Percentiles rank a stretch among this genome's conserved stretches.
Evolutionary conservation across 192 early-diverging fungal species (phyloP).

Genomic region (Rhizophagus clarus): DNA sequence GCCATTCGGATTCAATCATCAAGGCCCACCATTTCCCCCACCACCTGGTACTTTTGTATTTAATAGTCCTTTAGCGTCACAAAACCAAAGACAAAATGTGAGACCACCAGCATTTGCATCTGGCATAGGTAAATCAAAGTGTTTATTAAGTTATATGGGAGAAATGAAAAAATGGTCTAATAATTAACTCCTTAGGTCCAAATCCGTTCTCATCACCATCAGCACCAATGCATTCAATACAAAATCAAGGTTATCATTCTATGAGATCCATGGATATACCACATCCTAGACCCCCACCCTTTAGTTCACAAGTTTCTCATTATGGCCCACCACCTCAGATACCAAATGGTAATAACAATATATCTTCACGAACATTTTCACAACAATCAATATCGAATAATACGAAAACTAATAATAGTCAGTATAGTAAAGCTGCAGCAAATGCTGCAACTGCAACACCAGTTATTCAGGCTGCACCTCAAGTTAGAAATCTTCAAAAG

Average conservation of each 20-base stretch:
- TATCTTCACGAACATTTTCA: background rate
- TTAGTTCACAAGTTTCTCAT: slow-evolving; percentile 25
- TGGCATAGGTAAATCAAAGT: background rate
- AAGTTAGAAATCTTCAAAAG: slow-evolving; percentile 79
- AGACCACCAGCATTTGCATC: slow-evolving; percentile 19
- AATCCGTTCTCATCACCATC: background rate
- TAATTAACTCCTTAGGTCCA: background rate
- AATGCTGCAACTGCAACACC: slow-evolving; percentile 32
- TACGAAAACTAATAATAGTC: background rate
- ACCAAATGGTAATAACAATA: background rate
- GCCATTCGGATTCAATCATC: background rate
- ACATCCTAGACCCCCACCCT: slow-evolving; percentile 2
- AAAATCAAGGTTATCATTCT: slow-evolving; percentile 2
- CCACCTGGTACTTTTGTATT: background rate
- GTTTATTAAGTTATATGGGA: background rate
- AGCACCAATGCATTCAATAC: slow-evolving; percentile 3
- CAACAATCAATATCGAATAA: background rate
- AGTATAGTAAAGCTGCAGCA: too few species aligned
- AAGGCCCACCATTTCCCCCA: background rate
- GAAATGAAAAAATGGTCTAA: background rate
- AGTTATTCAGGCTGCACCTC: slow-evolving; percentile 76
- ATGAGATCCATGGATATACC: background rate
- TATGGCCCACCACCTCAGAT: slow-evolving; percentile 28
- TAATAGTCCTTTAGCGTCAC: background rate
- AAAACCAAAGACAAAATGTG: background rate